Evolutionary conservation across 2,329 filamentous ascomycete genomes (phyloP).

Genomic region (Mycogone perniciosa): DNA sequence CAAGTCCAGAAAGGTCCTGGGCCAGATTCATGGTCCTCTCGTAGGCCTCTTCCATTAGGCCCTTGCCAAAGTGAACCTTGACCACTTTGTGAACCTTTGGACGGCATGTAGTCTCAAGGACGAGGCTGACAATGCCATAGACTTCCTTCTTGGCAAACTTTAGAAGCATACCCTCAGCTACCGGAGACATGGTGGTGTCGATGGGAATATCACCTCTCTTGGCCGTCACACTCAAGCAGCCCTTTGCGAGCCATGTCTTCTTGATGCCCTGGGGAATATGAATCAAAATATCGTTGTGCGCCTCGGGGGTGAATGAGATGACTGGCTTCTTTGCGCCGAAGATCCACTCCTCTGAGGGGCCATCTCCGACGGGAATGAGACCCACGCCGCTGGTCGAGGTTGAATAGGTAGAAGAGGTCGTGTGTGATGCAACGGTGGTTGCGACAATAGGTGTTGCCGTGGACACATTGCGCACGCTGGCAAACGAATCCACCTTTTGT

Average conservation of each 20-base stretch:
- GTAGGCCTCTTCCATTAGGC: conserved; percentile 37
- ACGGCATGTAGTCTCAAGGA: conserved; percentile 51
- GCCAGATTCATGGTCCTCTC: conserved; percentile 39
- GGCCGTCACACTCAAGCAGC: conserved; percentile 51
- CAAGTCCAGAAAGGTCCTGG: conserved; percentile 34
- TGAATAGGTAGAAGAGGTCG: conserved; percentile 10
- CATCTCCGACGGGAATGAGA: conserved; percentile 26
- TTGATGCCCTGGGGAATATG: conserved; percentile 44
- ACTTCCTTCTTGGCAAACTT: conserved; percentile 49
- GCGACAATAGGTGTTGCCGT: conserved; percentile 15
- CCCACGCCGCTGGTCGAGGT: conserved; percentile 19
- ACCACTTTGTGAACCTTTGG: conserved; percentile 57
- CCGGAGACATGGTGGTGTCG: conserved; percentile 41
- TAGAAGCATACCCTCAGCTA: conserved; percentile 46
- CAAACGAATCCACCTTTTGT: not conserved
- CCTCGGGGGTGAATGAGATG: conserved; percentile 25
- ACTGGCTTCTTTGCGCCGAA: conserved; percentile 28
- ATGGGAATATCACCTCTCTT: conserved; percentile 42
- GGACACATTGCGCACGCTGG: not conserved
- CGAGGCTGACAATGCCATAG: conserved; percentile 51
- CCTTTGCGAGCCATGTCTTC: conserved; percentile 49
- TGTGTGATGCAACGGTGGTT: conserved; percentile 16
- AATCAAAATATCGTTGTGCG: conserved; percentile 47
- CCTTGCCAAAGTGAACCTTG: conserved; percentile 52
- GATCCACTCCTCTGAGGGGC: conserved; percentile 27